A percentile compares a stretch with the other conserved stretches of the same genome.
Conservation (phyloP, 2,329 filamentous ascomycete genomes). For the Epichloe typhina region DNA sequence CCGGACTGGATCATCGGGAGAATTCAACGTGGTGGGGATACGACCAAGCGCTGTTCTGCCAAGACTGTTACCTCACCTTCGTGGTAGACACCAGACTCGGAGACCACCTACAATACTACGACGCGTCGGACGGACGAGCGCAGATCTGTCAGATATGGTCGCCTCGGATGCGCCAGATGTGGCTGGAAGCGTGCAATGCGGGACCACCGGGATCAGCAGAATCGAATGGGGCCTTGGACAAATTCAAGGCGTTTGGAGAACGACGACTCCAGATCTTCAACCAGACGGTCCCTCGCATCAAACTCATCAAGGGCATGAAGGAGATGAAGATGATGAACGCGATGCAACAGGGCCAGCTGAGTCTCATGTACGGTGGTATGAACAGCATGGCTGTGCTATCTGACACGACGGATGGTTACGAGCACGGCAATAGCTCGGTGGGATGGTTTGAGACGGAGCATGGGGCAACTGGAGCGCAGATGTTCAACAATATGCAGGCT, state of each 20-base stretch:
- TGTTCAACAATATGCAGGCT: conserved; percentile 19
- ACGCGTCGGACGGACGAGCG: conserved; percentile 10
- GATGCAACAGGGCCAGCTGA: conserved; percentile 19
- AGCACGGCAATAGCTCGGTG: conserved; percentile 20
- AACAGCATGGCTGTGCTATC: conserved; percentile 14
- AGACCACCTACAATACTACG: conserved; percentile 13
- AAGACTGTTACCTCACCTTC: conserved; percentile 21
- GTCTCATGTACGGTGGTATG: conserved; percentile 21
- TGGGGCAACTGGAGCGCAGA: conserved; percentile 20
- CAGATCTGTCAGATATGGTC: conserved; percentile 25
- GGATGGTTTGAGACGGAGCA: conserved; percentile 23
- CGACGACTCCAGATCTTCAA: conserved; percentile 17
- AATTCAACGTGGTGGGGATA: conserved; percentile 23
- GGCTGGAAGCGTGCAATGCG: conserved; percentile 15
- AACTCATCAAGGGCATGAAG: conserved; percentile 16
- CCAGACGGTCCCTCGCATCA: conserved; percentile 17
- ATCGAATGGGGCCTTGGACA: conserved; percentile 12
- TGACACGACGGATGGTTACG: conserved; percentile 16
- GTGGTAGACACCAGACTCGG: conserved; percentile 16
- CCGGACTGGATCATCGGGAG: conserved; percentile 13
- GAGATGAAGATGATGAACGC: conserved; percentile 19
- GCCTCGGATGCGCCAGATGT: conserved; percentile 24
- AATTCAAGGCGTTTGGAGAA: conserved; percentile 16
- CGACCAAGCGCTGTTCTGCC: conserved; percentile 18
- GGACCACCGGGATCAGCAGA: conserved; percentile 14